phyloP scores from a whole-genome alignment of 2,329 filamentous ascomycete species.

The Juglanconis oblonga region DNA sequence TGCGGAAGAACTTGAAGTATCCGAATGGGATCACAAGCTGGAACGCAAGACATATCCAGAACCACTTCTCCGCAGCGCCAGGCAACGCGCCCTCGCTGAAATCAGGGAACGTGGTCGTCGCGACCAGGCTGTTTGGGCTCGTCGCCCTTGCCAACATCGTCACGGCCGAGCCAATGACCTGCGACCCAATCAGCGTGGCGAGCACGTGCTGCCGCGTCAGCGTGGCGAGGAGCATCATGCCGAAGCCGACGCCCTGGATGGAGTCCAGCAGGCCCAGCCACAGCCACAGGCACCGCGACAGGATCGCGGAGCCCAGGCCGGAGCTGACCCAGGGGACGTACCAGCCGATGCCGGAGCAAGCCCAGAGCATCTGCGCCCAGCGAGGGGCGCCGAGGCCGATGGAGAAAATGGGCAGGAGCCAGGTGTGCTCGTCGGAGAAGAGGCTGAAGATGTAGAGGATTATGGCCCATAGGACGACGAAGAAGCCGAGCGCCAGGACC shows the following conservation, averaged over 20 bases:
- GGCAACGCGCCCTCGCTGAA: constrained; percentile 46
- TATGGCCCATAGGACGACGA: constrained; percentile 52
- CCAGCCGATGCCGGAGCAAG: constrained; percentile 55
- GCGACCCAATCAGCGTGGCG: constrained; percentile 58
- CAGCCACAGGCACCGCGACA: constrained; percentile 59
- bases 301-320: constrained; percentile 50
- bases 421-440: constrained; percentile 60
- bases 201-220: constrained; percentile 63
- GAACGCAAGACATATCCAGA: constrained; percentile 58
- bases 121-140: constrained; percentile 59
- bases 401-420: constrained; percentile 66
- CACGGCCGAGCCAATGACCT: constrained; percentile 58
- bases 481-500: constrained; percentile 54
- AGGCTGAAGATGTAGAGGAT: constrained; percentile 50
- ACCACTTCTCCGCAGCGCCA: constrained; percentile 51
- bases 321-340: constrained; percentile 62
- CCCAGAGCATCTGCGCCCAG: constrained; percentile 69
- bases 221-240: constrained; percentile 66
- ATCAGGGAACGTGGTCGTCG: constrained; percentile 61
- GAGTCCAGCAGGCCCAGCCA: constrained; percentile 66
- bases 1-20: constrained; percentile 55
- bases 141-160: constrained; percentile 58
- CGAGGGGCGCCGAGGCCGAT: constrained; percentile 64
- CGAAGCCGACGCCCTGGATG: constrained; percentile 63
- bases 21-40: constrained; percentile 59